phyloP scores from a whole-genome alignment of 2,329 filamentous ascomycete species.

The Waltergamsia citrina region DNA sequence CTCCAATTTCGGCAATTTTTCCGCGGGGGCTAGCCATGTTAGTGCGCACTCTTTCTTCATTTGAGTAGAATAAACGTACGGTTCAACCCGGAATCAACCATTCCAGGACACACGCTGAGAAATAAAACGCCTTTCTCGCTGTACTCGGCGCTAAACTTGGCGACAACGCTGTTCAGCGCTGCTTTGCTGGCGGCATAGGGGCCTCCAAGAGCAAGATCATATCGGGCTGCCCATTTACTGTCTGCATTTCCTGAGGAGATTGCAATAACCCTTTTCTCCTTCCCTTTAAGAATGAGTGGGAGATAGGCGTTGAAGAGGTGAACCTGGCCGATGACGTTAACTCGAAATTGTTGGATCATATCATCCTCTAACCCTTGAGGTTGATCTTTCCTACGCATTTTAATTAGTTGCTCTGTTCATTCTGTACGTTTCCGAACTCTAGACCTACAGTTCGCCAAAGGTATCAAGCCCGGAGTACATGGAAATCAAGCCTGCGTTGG shows the following conservation, averaged over 20 bases:
- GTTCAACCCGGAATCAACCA: constrained; percentile 2
- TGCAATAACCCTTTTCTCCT: constrained; percentile 39
- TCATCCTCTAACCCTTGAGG: too few relatives aligned
- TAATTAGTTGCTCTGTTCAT: too few relatives aligned
- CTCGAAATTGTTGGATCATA: too few relatives aligned
- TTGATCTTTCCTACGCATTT: too few relatives aligned
- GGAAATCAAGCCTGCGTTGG: constrained; percentile 70
- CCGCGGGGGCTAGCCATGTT: too few relatives aligned
- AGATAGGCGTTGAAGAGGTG: constrained; percentile 40
- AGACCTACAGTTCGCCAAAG: too few relatives aligned
- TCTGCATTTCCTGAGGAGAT: constrained; percentile 38
- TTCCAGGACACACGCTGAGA: constrained; percentile 16
- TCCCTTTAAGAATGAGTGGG: constrained; percentile 37
- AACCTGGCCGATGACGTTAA: constrained; percentile 41
- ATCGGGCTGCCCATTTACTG: constrained; percentile 24
- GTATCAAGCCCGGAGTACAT: too few relatives aligned
- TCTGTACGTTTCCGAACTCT: too few relatives aligned
- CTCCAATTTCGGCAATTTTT: not conserved
- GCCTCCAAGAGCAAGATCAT: constrained; percentile 19
- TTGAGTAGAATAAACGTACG: not conserved
- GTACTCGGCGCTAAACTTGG: constrained; percentile 40
- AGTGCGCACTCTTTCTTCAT: not conserved
- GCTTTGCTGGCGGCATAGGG: constrained; percentile 39
- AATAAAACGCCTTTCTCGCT: constrained; percentile 38
- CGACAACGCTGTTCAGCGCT: constrained; percentile 34